These are phyloP conservation scores for Akanthomyces lecanii DNA, from an alignment of 2,329 filamentous ascomycete species.

Conservation along the genomic window DNA sequence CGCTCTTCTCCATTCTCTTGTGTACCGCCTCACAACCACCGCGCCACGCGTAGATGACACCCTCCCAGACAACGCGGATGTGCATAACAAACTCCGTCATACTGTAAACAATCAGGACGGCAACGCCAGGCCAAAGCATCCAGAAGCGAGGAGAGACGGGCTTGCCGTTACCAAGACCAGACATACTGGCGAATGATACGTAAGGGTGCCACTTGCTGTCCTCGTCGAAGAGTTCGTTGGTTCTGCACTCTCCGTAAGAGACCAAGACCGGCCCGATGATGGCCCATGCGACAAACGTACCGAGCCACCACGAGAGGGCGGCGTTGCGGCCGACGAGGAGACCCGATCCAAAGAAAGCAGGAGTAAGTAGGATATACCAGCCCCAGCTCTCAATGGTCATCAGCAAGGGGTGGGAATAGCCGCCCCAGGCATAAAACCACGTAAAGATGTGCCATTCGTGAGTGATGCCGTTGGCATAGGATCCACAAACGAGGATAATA, in stretches of 20 bases:
- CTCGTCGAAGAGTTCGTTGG: constrained; percentile 26
- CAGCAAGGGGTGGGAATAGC: constrained; percentile 43
- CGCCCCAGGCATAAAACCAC: constrained; percentile 51
- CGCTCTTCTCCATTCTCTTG: constrained; percentile 26
- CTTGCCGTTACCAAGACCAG: constrained; percentile 23
- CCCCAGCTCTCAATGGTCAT: constrained; percentile 56
- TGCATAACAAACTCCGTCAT: constrained; percentile 39
- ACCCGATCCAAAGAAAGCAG: constrained; percentile 55
- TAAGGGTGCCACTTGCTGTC: constrained; percentile 27
- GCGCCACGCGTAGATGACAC: constrained; percentile 30
- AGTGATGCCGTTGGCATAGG: constrained; percentile 56
- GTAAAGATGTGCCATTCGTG: constrained; percentile 55
- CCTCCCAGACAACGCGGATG: constrained; percentile 33
- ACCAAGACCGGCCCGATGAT: constrained; percentile 44
- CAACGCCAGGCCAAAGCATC: constrained; percentile 41
- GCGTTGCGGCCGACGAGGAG: constrained; percentile 49
- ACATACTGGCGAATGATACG: constrained; percentile 30
- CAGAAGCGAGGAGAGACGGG: constrained; percentile 36
- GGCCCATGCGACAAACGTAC: constrained; percentile 52
- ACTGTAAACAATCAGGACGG: constrained; percentile 38
- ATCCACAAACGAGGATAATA: constrained; percentile 49
- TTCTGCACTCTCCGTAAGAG: constrained; percentile 50
- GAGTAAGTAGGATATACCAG: constrained; percentile 55
- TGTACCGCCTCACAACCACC: constrained; percentile 30
- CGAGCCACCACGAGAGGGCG: constrained; percentile 54